These are phyloP conservation scores for Penicillium occitanis DNA, from an alignment of 2,329 filamentous ascomycete species.

Conservation along the genomic window DNA sequence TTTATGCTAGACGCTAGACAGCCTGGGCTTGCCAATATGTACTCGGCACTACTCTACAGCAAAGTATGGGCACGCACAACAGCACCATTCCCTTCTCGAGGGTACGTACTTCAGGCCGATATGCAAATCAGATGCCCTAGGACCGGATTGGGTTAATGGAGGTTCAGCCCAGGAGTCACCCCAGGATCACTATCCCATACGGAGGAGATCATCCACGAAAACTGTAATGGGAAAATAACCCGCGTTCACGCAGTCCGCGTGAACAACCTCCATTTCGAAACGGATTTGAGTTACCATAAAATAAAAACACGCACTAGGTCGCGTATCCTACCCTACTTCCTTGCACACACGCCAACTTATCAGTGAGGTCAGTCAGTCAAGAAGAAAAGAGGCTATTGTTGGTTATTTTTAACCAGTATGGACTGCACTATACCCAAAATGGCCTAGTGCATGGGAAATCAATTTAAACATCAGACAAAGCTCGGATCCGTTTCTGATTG, in stretches of 20 bases:
- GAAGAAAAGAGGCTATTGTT: background rate
- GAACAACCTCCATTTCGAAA: background rate
- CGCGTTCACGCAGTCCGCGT: background rate
- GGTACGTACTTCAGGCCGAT: background rate
- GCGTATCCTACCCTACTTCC: background rate
- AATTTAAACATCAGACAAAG: background rate
- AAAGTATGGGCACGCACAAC: background rate
- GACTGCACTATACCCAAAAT: background rate
- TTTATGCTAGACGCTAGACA: background rate
- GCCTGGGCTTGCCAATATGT: background rate
- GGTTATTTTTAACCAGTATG: constrained; percentile 9
- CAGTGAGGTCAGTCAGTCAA: background rate
- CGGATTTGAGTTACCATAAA: background rate
- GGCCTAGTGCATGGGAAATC: background rate
- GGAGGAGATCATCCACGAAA: background rate
- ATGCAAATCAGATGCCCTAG: background rate
- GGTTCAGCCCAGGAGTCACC: background rate
- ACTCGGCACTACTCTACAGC: background rate
- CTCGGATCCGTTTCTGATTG: constrained; percentile 14
- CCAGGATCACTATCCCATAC: background rate
- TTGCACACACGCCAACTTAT: background rate
- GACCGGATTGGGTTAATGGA: background rate
- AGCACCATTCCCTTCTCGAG: background rate
- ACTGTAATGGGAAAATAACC: background rate
- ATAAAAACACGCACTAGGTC: background rate